Percentiles rank a stretch among this genome's conserved stretches.
These are phyloP conservation scores for Malassezia caprae DNA, from an alignment of 1,284 basidiomycete genomes.

Conservation along the genomic window DNA sequence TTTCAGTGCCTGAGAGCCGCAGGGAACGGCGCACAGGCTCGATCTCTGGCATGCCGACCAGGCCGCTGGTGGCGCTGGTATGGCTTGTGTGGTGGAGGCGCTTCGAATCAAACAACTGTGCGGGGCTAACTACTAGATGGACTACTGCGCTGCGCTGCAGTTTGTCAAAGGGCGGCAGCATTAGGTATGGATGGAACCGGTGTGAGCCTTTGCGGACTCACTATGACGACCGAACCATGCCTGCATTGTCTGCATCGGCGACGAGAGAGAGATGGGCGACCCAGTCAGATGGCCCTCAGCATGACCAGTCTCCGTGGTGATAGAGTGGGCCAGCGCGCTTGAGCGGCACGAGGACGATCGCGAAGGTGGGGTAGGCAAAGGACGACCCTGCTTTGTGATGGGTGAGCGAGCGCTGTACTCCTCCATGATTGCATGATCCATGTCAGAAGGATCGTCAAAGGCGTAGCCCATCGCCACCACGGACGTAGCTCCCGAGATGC, in stretches of 20 bases:
- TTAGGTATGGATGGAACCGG: not conserved
- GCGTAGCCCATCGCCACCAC: slow-evolving; percentile 5
- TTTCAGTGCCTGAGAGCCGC: not conserved
- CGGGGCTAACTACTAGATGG: not conserved
- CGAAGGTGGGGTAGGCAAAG: not conserved
- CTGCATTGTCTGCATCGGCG: slow-evolving; percentile 14
- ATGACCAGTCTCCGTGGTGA: not conserved
- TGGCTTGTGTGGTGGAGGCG: not conserved
- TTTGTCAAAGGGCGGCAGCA: not conserved
- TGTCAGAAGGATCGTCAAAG: not conserved
- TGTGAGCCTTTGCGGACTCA: not conserved
- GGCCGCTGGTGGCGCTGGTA: not conserved
- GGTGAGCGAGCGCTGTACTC: not conserved
- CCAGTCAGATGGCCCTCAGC: not conserved
- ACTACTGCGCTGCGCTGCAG: not conserved
- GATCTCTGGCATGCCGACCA: not conserved
- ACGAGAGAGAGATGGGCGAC: slow-evolving; percentile 5
- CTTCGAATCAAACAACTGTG: not conserved
- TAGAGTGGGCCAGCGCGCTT: not conserved
- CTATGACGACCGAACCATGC: slow-evolving; percentile 4
- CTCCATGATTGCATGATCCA: not conserved
- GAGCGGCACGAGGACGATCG: not conserved
- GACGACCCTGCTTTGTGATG: not conserved
- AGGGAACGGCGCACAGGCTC: slow-evolving; percentile 6
- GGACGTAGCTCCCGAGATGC: not conserved